Conservation (phyloP, 1,284 basidiomycete genomes). For the Malassezia dermatis region DNA sequence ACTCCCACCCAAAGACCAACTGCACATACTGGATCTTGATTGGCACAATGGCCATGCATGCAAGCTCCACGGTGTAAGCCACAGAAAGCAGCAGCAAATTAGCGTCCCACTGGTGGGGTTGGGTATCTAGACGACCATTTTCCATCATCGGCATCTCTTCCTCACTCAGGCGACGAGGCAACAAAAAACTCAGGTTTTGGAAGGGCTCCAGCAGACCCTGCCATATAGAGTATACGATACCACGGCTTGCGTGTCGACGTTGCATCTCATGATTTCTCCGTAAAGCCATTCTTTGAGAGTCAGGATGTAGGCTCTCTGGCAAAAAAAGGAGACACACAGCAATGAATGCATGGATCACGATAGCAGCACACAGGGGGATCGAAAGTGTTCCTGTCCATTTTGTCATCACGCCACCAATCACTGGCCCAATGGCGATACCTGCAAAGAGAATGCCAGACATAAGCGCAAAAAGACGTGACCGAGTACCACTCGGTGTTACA, state of each 20-base stretch:
- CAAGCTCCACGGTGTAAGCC: slow-evolving; percentile 36
- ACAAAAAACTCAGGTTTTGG: slow-evolving; percentile 27
- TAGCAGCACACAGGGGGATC: slow-evolving; percentile 27
- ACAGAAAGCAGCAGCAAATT: slow-evolving; percentile 38
- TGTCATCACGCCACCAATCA: slow-evolving; percentile 37
- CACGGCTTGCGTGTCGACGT: background rate
- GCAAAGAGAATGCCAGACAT: slow-evolving; percentile 34
- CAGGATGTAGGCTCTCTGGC: slow-evolving; percentile 31
- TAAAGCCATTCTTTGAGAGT: background rate
- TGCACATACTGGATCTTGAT: slow-evolving; percentile 43
- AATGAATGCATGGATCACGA: slow-evolving; percentile 28
- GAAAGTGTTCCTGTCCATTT: slow-evolving; percentile 28
- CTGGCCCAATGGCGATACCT: slow-evolving; percentile 40
- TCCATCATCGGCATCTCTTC: slow-evolving; percentile 31
- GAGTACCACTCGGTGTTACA: slow-evolving; percentile 34
- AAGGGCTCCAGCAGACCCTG: slow-evolving; percentile 25
- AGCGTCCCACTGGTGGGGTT: slow-evolving; percentile 22
- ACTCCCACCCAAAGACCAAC: slow-evolving; percentile 37
- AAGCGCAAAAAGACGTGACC: slow-evolving; percentile 35
- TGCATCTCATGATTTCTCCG: background rate
- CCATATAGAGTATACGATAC: slow-evolving; percentile 12
- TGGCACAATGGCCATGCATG: slow-evolving; percentile 34
- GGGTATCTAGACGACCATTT: background rate
- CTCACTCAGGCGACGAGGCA: slow-evolving; percentile 22
- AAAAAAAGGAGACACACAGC: slow-evolving; percentile 26